Evolutionary conservation across 108 stramenopile genomes (phyloP), one percentile per base, ranked within the genome.

Genomic region (Phaeodactylum tricornutum): DNA sequence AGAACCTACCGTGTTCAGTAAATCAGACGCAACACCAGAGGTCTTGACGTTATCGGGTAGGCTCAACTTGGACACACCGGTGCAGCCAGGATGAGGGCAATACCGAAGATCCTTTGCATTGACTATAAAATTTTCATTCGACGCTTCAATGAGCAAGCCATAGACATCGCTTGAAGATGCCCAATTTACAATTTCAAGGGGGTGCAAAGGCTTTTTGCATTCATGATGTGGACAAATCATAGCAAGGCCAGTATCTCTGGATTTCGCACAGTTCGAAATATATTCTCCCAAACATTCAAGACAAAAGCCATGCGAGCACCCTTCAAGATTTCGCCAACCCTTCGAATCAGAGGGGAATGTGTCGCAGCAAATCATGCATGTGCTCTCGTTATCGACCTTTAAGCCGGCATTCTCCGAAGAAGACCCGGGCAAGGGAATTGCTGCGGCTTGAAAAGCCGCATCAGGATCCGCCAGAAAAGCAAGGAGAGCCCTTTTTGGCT

Each of bases 141-240:
- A 55, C 15, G 66, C 62, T 25, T 71, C 50, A 4, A 53, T 1
- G 4, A 76, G 55, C 5, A 59, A 42, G 7, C n/a, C 37, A 21
- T 52, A 29, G 5, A 24, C 37, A n/a, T 64, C 47, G 19, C 9
- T n/a, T 3, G 23, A 29, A 22, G 60, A 25, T 3, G 53, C 31
- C 26, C 71, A 24, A 9, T 9, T 16, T 9, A 43, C 27, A 29
- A 76, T 14, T 27, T 68, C 48, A 1, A 6, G 1, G 8, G n/a
- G 12, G 3, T 48, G n/a, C n/a, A 76, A 12, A 2, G 45, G 20
- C n/a, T 36, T 19, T 0, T 44, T 26, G 44, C 74, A 76, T 3
- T 63, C 59, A 38, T 76, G 74, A 43, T 71, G 66, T 0, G 74
- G 74, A 40, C 74, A 76, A 11, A 33, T 44, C 22, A 76, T 44